Evolutionary conservation across 306 rosid species (phyloP).

Genomic region (Phaseolus lunatus): DNA sequence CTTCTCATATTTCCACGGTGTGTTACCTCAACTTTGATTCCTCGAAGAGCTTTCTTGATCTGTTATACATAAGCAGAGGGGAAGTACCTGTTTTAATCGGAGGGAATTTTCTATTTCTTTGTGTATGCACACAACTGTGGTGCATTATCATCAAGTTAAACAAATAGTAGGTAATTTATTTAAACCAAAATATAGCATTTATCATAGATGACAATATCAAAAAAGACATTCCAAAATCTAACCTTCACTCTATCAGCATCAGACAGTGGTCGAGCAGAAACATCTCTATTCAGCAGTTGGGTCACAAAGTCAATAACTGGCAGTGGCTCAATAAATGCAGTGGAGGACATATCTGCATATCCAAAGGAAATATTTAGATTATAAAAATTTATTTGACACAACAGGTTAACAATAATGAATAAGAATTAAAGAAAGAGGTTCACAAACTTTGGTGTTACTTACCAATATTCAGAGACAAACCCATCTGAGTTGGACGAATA

Average conservation of each 20-base stretch:
- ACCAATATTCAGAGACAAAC: slow-evolving; percentile 93
- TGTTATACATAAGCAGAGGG: slow-evolving; percentile 36
- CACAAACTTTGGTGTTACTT: background rate
- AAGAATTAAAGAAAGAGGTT: background rate
- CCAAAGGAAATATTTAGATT: background rate
- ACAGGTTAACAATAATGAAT: background rate
- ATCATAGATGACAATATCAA: background rate
- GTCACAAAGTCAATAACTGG: slow-evolving; percentile 90
- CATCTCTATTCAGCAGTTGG: slow-evolving; percentile 85
- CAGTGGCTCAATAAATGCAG: slow-evolving; percentile 94
- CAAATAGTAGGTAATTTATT: background rate
- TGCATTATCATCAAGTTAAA: background rate
- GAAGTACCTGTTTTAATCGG: background rate
- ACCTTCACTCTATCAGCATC: slow-evolving; percentile 98
- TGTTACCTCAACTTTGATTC: slow-evolving; percentile 96
- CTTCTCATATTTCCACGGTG: slow-evolving; percentile 97
- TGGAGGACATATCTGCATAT: slow-evolving; percentile 94
- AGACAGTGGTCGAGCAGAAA: slow-evolving; percentile 73
- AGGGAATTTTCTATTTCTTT: background rate
- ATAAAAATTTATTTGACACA: background rate
- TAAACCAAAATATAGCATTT: background rate
- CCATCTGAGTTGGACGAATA: slow-evolving; percentile 99
- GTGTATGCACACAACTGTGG: background rate
- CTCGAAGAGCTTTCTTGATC: slow-evolving; percentile 96
- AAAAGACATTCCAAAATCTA: slow-evolving; percentile 29